Conservation (phyloP, 352 stramenopile genomes). For the Pythium scleroteichum region DNA sequence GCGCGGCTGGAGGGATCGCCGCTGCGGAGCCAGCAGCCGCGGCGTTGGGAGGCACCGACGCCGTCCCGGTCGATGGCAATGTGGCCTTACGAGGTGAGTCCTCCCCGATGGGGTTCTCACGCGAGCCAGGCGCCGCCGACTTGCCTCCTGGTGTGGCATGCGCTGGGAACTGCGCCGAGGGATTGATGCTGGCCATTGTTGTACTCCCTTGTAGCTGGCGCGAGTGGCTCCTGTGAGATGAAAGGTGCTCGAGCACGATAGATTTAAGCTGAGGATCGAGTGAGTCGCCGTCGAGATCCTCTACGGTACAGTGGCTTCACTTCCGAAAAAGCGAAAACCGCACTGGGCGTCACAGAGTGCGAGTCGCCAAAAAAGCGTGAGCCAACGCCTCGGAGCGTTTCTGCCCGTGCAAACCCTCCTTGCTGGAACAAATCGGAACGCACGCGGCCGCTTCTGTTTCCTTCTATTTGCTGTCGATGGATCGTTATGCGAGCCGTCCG, state of each 20-base stretch:
- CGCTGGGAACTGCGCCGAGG: conserved; percentile 22
- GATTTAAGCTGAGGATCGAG: neutral
- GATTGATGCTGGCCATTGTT: conserved; percentile 30
- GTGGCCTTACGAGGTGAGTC: conserved; percentile 23
- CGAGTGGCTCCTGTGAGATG: neutral
- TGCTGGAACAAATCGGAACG: neutral
- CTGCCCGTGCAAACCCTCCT: neutral
- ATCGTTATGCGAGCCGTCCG: neutral
- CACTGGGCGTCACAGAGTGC: conserved; percentile 4
- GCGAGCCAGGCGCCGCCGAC: neutral
- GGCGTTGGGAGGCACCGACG: neutral
- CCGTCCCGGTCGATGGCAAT: conserved; percentile 4
- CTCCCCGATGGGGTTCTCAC: conserved; percentile 17
- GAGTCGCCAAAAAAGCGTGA: neutral
- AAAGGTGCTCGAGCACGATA: neutral
- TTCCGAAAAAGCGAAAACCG: neutral
- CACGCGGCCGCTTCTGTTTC: conserved; percentile 14
- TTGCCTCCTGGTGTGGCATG: conserved; percentile 2
- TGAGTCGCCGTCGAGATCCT: neutral
- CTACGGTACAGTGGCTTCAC: conserved; percentile 18
- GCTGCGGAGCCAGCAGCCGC: conserved; percentile 1
- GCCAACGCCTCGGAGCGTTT: conserved; percentile 1
- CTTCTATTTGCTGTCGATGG: conserved; percentile 9
- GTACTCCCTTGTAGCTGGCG: neutral
- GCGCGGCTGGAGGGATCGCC: neutral